These are phyloP conservation scores for Dorcoceras hygrometricum DNA, from an alignment of 257 asterid species.

Conservation along the genomic window DNA sequence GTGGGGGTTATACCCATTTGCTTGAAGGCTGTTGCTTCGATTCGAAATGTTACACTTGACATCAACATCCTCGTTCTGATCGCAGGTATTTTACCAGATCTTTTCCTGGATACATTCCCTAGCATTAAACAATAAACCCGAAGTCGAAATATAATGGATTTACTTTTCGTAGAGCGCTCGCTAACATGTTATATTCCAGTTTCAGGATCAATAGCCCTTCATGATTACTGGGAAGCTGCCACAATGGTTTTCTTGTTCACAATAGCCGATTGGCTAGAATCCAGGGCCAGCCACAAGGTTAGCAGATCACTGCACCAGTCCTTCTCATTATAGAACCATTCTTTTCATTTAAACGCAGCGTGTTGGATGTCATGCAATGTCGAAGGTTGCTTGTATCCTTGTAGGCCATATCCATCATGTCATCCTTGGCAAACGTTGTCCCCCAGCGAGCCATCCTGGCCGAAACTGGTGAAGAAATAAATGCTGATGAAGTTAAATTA, in stretches of 20 bases:
- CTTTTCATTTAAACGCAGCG: neutral
- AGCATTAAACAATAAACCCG: neutral
- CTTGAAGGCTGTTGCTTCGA: conserved; percentile 45
- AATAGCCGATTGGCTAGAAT: conserved; percentile 81
- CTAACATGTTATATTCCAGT: conserved; percentile 39
- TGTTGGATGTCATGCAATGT: neutral
- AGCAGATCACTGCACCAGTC: neutral
- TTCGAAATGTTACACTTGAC: conserved; percentile 47
- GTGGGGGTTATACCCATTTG: conserved; percentile 61
- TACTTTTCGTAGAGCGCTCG: neutral
- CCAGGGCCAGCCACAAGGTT: conserved; percentile 90
- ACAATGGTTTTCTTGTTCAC: conserved; percentile 79
- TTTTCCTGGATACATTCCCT: neutral
- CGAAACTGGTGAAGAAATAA: conserved; percentile 63
- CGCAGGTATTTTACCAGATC: conserved; percentile 42
- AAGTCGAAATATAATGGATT: neutral
- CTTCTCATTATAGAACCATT: neutral
- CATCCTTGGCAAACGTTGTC: conserved; percentile 64
- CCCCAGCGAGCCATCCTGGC: conserved; percentile 79
- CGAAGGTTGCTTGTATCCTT: neutral
- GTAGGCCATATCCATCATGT: conserved; percentile 66
- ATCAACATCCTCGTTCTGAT: conserved; percentile 73
- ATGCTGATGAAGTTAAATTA: conserved; percentile 63
- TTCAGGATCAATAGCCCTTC: conserved; percentile 66
- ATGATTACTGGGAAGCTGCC: conserved; percentile 89